These are phyloP conservation scores for Guillardia theta DNA, from an alignment of 78 protist species.

Conservation along the genomic window DNA sequence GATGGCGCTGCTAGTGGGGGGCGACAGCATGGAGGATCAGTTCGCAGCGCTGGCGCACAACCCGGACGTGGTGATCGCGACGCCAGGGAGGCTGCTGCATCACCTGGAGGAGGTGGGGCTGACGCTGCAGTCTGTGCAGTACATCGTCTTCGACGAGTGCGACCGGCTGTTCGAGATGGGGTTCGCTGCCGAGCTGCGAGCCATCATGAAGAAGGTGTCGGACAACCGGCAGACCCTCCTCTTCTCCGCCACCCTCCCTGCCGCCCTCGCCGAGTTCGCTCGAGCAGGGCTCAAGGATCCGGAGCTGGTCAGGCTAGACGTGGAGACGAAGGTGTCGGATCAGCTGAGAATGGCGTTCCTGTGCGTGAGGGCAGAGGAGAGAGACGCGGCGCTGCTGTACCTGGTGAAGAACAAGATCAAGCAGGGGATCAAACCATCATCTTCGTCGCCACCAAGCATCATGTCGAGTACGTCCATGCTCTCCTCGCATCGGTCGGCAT, in stretches of 20 bases:
- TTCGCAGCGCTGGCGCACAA: constrained; percentile 78
- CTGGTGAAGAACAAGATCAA: constrained; percentile 51
- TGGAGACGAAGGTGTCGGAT: constrained; percentile 74
- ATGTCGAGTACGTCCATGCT: constrained; percentile 68
- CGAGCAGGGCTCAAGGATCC: constrained; percentile 73
- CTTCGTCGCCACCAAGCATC: constrained; percentile 90
- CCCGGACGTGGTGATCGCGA: constrained; percentile 95
- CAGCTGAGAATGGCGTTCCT: constrained; percentile 54
- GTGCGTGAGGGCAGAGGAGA: constrained; percentile 71
- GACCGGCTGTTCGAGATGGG: constrained; percentile 98
- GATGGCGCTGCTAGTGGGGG: constrained; percentile 90
- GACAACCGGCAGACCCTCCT: constrained; percentile 83
- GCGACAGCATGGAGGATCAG: constrained; percentile 86
- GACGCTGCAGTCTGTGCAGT: constrained; percentile 63
- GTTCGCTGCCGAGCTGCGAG: constrained; percentile 68
- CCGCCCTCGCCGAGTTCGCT: constrained; percentile 80
- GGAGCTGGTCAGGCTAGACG: constrained; percentile 85
- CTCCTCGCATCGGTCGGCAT: not conserved
- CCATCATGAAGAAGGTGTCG: not conserved
- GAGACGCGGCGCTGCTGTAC: constrained; percentile 73
- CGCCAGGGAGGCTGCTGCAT: constrained; percentile 98
- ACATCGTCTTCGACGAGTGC: constrained; percentile 97
- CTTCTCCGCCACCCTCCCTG: constrained; percentile 97
- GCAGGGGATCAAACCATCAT: constrained; percentile 77
- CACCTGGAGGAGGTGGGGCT: constrained; percentile 77